Evolutionary conservation across 2,329 filamentous ascomycete species (phyloP), one percentile per base, ranked within the genome.

Genomic region (Aspergillus viridinutans): DNA sequence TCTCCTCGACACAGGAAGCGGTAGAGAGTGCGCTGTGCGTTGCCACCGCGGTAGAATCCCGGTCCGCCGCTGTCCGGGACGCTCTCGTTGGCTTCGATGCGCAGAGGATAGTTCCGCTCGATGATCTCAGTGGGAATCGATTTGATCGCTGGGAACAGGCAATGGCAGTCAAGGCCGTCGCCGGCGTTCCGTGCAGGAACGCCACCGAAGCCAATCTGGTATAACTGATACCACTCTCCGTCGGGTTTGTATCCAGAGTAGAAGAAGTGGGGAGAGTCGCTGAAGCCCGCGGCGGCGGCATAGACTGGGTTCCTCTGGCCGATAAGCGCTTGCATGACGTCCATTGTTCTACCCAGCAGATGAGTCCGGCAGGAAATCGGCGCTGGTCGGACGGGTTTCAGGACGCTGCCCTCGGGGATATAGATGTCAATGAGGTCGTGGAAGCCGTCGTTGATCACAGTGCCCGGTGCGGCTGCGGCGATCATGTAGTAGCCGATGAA

Each of bases 151-250:
- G 79, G 78, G 64, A 80, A 81, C 3, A 81, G 67, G 49, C 78
- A 81, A 61, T 81, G 79, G 56, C 79, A 81, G 59, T 81, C 78
- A 1, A 75, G 76, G 2, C 78, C 78, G 52, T 81, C 78, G 21
- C 79, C 78, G 5, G 75, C 74, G 1, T 76, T 76, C 0, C 78
- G 72, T 0, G 78, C 78, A 3, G 78, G 78, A 0, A 80, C 78
- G 25, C 79, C 79, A 4, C 78, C 79, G 40, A 81, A 81, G 0
- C 77, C 78, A 53, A 81, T 81, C 56, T 80, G 78, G 59, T 80
- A 81, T 0, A 81, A 70, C 55, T 80, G 74, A 59, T 75, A 81
- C 71, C 77, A 80, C 52, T 79, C 77, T 4, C 78, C 79, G 10
- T 74, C 65, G 0, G 78, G 75, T 59, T 77, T 78, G 67, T 77